These are phyloP conservation scores for Backusella morwellensis DNA, from an alignment of 192 early-diverging fungal species.

Conservation along the genomic window DNA sequence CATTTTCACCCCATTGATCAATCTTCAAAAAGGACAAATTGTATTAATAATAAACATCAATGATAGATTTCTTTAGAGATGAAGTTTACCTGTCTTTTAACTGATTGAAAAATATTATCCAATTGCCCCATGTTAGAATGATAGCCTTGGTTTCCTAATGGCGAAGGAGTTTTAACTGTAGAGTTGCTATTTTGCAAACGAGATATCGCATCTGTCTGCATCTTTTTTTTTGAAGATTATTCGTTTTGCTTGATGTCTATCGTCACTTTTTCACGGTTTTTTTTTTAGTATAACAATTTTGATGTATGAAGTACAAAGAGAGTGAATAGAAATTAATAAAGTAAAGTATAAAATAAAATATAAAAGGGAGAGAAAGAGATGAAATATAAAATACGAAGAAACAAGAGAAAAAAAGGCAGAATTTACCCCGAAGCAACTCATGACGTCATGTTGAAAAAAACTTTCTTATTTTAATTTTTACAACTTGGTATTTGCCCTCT, in stretches of 20 bases:
- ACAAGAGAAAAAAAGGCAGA: not conserved
- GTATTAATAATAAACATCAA: not conserved
- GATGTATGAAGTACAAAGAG: not conserved
- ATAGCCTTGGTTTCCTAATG: conserved; percentile 3
- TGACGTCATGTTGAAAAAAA: conserved; percentile 4
- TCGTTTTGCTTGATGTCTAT: not conserved
- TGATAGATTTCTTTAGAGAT: not conserved
- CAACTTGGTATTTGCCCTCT: not conserved
- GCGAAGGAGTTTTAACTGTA: conserved; percentile 17
- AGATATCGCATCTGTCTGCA: conserved; percentile 11
- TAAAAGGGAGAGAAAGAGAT: conserved; percentile 7
- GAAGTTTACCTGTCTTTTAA: conserved; percentile 4
- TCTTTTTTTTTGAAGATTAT: not conserved
- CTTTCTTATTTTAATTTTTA: not conserved
- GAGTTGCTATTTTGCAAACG: conserved; percentile 3
- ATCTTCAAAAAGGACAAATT: conserved; percentile 11
- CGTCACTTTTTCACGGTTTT: not conserved
- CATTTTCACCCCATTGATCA: conserved; percentile 35
- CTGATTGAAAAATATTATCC: conserved; percentile 8
- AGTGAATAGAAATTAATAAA: not conserved
- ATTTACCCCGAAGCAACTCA: not conserved
- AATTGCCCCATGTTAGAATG: conserved; percentile 9
- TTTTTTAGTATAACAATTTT: not conserved
- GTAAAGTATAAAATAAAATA: not conserved
- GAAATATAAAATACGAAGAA: conserved; percentile 3